phyloP scores from a whole-genome alignment of 148 eudicot genomes.

The Diospyros lotus region DNA sequence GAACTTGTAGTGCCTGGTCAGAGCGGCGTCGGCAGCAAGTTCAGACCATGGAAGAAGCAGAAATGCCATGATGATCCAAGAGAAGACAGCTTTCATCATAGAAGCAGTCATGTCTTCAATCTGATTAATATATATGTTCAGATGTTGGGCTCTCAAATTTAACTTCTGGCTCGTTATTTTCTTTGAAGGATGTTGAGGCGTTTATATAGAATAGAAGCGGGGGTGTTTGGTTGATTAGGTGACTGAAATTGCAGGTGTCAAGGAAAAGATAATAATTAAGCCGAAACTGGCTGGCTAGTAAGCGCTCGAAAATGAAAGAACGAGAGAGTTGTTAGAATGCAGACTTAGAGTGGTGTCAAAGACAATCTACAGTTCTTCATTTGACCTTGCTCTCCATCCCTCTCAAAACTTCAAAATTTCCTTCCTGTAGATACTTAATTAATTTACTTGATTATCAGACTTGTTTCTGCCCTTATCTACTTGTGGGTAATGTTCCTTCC shows the following conservation, averaged over 20 bases:
- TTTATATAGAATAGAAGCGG: neutral
- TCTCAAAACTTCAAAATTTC: neutral
- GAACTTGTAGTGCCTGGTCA: constrained; percentile 18
- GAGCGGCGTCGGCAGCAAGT: constrained; percentile 10
- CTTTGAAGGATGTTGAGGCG: neutral
- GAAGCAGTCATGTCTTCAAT: too few species aligned
- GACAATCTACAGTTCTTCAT: neutral
- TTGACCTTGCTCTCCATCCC: neutral
- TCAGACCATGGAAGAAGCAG: neutral
- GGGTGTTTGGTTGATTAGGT: constrained; percentile 8
- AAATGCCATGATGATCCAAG: neutral
- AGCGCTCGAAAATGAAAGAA: too few species aligned
- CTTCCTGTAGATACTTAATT: neutral
- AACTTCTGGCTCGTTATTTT: too few species aligned
- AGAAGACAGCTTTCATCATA: neutral
- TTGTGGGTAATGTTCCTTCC: too few species aligned
- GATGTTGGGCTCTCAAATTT: too few species aligned
- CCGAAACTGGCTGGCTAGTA: too few species aligned
- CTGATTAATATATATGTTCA: too few species aligned
- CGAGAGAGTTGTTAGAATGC: neutral
- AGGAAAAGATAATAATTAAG: neutral
- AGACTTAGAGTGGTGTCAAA: neutral
- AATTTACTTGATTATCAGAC: neutral
- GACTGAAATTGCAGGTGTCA: neutral
- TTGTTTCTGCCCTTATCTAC: neutral